phyloP scores from a whole-genome alignment of 2,329 filamentous ascomycete species.

The Colletotrichum sp. region DNA sequence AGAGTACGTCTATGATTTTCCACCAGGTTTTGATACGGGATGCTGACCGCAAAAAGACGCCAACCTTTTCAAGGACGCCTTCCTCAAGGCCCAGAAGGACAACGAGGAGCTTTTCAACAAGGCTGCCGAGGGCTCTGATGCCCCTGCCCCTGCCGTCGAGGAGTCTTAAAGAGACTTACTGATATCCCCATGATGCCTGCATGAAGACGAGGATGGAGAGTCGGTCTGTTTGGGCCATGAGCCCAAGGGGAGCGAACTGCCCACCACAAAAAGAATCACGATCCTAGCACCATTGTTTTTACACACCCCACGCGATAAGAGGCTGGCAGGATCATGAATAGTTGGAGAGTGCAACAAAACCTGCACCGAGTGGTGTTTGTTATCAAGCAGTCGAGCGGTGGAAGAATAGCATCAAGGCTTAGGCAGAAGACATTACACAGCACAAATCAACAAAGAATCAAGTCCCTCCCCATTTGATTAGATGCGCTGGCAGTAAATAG shows the following conservation, averaged over 20 bases:
- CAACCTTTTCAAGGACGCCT: conserved; percentile 96
- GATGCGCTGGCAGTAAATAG: conserved; percentile 4
- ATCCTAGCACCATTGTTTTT: conserved; percentile 16
- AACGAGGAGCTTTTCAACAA: conserved; percentile 83
- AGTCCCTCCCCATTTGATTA: conserved; percentile 11
- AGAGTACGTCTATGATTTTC: conserved; percentile 70
- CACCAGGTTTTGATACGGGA: background rate
- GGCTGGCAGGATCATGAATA: conserved; percentile 2
- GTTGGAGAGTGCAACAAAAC: conserved; percentile 20
- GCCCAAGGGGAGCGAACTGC: background rate
- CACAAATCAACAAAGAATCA: conserved; percentile 11
- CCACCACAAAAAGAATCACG: conserved; percentile 4
- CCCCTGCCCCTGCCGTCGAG: conserved; percentile 26
- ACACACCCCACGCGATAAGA: conserved; percentile 1
- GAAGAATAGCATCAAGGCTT: conserved; percentile 21
- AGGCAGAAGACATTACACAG: conserved; percentile 22
- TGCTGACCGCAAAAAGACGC: conserved; percentile 69
- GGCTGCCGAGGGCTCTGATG: conserved; percentile 39
- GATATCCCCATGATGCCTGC: background rate
- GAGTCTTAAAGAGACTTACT: conserved; percentile 7
- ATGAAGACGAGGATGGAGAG: background rate
- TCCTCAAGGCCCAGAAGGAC: conserved; percentile 95
- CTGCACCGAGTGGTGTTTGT: conserved; percentile 21
- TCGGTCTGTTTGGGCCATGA: background rate
- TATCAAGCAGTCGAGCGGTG: conserved; percentile 5